phyloP scores from a whole-genome alignment of 306 rosid genomes.

The Lathyrus tuberosus region DNA sequence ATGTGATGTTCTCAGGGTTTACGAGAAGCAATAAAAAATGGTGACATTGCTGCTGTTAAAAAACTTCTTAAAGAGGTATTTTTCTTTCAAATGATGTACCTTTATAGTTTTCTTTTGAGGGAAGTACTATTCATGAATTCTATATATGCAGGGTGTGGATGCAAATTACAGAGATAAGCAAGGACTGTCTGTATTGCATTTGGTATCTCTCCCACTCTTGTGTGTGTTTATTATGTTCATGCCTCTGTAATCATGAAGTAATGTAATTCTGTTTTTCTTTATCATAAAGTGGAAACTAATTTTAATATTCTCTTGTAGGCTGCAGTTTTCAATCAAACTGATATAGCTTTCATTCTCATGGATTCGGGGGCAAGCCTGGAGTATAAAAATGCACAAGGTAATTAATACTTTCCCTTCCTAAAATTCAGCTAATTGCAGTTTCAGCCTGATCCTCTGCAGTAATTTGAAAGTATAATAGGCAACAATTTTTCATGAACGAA shows the following conservation, averaged over 20 bases:
- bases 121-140: conserved; percentile 42
- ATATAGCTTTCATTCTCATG: conserved; percentile 87
- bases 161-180: conserved; percentile 93
- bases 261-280: conserved; percentile 28
- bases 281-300: conserved; percentile 31
- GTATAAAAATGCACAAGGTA: conserved; percentile 95
- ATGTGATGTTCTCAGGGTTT: conserved; percentile 62
- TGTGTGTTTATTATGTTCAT: conserved; percentile 1
- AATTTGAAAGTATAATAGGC: background rate
- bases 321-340: conserved; percentile 95
- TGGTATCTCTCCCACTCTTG: conserved; percentile 59
- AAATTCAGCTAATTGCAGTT: conserved; percentile 20
- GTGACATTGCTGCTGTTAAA: conserved; percentile 78
- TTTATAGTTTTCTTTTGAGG: background rate
- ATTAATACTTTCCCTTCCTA: conserved; percentile 35
- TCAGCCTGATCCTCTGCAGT: background rate
- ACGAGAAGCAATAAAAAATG: conserved; percentile 95
- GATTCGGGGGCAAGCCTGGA: conserved; percentile 87
- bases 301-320: conserved; percentile 63
- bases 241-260: conserved; percentile 7
- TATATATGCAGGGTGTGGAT: conserved; percentile 84
- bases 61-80: conserved; percentile 85
- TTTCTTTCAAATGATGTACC: conserved; percentile 17
- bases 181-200: conserved; percentile 88
- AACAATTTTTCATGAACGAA: conserved; percentile 9